Percentiles rank a stretch among this genome's conserved stretches.
These are phyloP conservation scores for Teratosphaeria destructans DNA, from an alignment of 2,329 filamentous ascomycete species.

Conservation along the genomic window DNA sequence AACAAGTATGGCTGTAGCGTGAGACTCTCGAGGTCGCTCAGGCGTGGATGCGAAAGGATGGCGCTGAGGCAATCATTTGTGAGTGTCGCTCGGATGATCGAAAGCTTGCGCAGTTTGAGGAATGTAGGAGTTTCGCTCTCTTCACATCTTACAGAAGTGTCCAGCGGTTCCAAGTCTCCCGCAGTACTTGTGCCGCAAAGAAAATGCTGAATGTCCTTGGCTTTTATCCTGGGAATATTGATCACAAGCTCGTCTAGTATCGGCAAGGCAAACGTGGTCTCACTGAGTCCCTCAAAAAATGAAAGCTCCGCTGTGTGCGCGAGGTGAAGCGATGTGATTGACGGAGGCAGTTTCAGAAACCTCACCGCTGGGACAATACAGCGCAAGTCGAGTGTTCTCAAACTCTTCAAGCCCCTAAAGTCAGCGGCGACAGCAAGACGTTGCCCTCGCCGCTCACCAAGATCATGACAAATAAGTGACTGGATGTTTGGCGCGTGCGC, in stretches of 20 bases:
- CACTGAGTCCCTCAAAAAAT: neutral
- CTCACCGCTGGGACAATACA: neutral
- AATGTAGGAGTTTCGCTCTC: neutral
- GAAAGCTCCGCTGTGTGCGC: neutral
- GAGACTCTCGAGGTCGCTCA: slow-evolving; percentile 4
- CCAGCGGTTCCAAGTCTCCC: neutral
- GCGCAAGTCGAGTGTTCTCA: neutral
- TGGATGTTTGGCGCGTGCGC: slow-evolving; percentile 2
- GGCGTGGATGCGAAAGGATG: slow-evolving; percentile 1
- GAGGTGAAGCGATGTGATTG: slow-evolving; percentile 1
- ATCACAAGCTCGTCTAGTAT: neutral
- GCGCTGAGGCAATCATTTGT: neutral
- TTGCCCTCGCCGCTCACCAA: neutral
- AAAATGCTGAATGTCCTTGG: neutral
- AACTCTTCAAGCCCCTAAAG: neutral
- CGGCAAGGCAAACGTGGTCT: neutral
- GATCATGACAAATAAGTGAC: neutral
- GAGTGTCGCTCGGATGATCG: neutral
- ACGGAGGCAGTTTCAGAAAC: neutral
- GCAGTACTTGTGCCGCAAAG: neutral
- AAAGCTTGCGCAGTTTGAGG: neutral
- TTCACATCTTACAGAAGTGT: neutral
- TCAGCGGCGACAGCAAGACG: neutral
- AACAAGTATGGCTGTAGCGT: neutral
- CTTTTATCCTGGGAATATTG: neutral